Conservation (phyloP, 129 eudicot species). For the Glebionis coronaria region DNA sequence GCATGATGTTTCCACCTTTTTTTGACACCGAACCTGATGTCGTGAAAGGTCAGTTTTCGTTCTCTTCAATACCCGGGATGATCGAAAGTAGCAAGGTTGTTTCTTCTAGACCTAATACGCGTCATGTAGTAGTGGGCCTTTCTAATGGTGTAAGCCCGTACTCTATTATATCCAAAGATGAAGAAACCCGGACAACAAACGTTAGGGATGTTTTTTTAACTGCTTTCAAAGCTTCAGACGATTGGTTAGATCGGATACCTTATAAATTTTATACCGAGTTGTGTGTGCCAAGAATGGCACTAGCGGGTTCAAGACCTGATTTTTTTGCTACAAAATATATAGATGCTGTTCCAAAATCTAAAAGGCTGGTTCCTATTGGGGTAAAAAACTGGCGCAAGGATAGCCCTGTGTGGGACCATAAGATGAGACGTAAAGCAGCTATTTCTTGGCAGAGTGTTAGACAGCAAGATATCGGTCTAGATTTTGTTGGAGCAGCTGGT, state of each 20-base stretch:
- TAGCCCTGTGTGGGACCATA: slow-evolving; percentile 45
- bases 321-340: slow-evolving; percentile 36
- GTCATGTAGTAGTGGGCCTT: slow-evolving; percentile 28
- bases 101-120: slow-evolving; percentile 16
- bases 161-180: slow-evolving; percentile 16
- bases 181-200: slow-evolving; percentile 18
- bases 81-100: slow-evolving; percentile 25
- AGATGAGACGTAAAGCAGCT: slow-evolving; percentile 52
- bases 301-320: slow-evolving; percentile 60
- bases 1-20: background rate
- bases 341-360: slow-evolving; percentile 20
- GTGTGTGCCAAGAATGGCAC: slow-evolving; percentile 52
- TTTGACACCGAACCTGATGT: slow-evolving; percentile 18
- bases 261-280: slow-evolving; percentile 24
- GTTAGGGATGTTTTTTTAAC: slow-evolving; percentile 43
- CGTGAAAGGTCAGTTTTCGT: slow-evolving; percentile 34
- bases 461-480: slow-evolving; percentile 14
- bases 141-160: slow-evolving; percentile 27
- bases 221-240: slow-evolving; percentile 34
- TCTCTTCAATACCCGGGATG: slow-evolving; percentile 35
- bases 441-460: slow-evolving; percentile 35
- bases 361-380: slow-evolving; percentile 32
- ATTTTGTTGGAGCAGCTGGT: slow-evolving; percentile 20
- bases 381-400: slow-evolving; percentile 42
- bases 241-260: slow-evolving; percentile 17